Evolutionary conservation across 2,329 filamentous ascomycete genomes (phyloP), one percentile per base, ranked within the genome.

Genomic region (Anisogramma anomala): DNA sequence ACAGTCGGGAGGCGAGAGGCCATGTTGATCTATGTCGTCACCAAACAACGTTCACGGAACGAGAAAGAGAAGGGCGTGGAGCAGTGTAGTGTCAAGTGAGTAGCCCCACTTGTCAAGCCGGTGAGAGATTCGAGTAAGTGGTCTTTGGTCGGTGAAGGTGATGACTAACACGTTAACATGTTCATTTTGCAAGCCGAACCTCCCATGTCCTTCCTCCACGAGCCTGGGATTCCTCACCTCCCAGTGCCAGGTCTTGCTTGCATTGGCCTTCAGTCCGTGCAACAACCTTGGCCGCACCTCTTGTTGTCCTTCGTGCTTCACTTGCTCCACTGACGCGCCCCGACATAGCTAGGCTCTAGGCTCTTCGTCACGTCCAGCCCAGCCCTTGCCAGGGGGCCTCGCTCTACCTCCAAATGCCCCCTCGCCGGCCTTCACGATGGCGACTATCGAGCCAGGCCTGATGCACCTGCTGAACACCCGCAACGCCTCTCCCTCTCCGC

Each of bases 381-480:
- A 39, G 43, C 37, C 41, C 45, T 47, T 40, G 36, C 41, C 36
- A 36, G 38, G 37, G 42, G 41, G 41, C 41, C 33, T 36, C 27
- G 18, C 30, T 15, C 37, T 38, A 18, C 31, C 23, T 34, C 38
- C 60, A 57, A 60, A 68, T 68, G 64, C 58, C 52, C 54, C 53
- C 49, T 50, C 47, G 47, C 45, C 49, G 49, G 47, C 54, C 54
- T 54, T 50, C 66, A 73, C 59, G 60, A 77, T 77, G 72, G 72
- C 73, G 51, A 79, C 74, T 55, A 79, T 79, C 61, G 76, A 80
- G 68, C 76, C 76, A 55, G 72, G 75, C 55, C 66, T 80, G 50
- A 80, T 79, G 55, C 74, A 79, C 57, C 61, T 79, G 50, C 65
- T 79, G 53, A 79, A 79, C 58, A 70, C 75, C 53, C 67, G 66